Evolutionary conservation across 129 eudicot genomes (phyloP), one percentile per base, ranked within the genome.

Genomic region (Dittrichia graveolens): DNA sequence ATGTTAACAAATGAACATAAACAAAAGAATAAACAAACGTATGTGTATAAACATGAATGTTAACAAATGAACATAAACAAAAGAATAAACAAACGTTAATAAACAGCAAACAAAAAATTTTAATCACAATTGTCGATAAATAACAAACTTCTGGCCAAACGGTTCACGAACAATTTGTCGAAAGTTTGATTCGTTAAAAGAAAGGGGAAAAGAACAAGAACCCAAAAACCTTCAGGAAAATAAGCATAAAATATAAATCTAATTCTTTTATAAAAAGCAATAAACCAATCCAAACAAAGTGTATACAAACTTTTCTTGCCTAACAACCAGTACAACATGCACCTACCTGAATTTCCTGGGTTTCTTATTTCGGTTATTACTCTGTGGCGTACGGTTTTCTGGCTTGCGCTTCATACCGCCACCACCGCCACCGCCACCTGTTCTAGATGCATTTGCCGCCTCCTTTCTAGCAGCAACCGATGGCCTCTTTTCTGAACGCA

Each of bases 381-480:
- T 80, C 68, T 75, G 69, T 3, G 80, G 84, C 0, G 84, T 80
- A 10, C 67, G 61, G 57, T 58, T 69, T 64, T 76, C 84, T 1
- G 75, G 40, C 80, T 80, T 80, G 9, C 84, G 73, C 16, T 75
- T 80, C 18, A 55, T 35, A 18, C 75, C 83, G 10, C 71, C 80
- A 2, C 56, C 16, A 11, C 56, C 47, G 8, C 76, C 80, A 24
- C 31, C 80, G 46, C 80, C 76, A 14, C 80, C 80, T 50, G 68
- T 44, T 15, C 63, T 71, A 39, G 65, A 42, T 6, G 76, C 64
- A 41, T 75, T 80, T 40, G 80, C 73, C 3, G 67, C 77, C 3
- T 67, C 84, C 76, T 70, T 75, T 54, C 84, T 80, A 69, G 80
- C 84, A 7, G 77, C 76, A 62, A 80, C 84, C 5, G 84, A 24